Evolutionary conservation across 2,329 filamentous ascomycete species (phyloP), one percentile per base, ranked within the genome.

Genomic region (Chaetoscypha palmicola): DNA sequence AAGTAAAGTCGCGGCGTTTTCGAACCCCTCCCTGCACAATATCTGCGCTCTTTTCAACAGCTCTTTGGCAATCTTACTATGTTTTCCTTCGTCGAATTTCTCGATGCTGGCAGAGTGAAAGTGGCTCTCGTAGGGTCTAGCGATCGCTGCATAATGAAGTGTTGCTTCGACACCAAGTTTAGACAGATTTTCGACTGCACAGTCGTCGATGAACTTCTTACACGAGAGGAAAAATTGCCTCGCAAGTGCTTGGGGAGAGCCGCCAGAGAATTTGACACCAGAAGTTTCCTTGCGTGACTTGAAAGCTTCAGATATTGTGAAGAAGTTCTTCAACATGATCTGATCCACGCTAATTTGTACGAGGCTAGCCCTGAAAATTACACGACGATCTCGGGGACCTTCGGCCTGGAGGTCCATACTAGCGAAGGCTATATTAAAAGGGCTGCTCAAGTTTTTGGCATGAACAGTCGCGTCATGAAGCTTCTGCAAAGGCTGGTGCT

Each of bases 401-500:
- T 47, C 26, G 42, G 55, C 38, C 22, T 47, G 43, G 34, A 47
- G 20, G 20, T 56, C 41, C 2, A 38, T 4, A 17, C 3, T 26
- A 12, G 51, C 12, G 21, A 64, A 30, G 1, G 32, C 51, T 21
- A 65, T 40, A 21, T 38, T 42, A n/a, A n/a, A n/a, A n/a, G n/a
- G 22, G 47, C 45, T 24, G 62, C 28, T 3, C 35, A 26, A 40
- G 48, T 32, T 50, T 5, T 54, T 50, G 33, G 48, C 34, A n/a
- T 60, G 49, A 5, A 63, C 21, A 1, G 52, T 63, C 10, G 66
- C 65, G 34, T 67, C 59, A 22, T 66, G 58, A 11, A 69, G 63
- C 39, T 64, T 68, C 36, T 62, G 58, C 1, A 56, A 56, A 2
- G 65, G 65, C 33, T 68, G 61, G 37, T 68, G 56, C 32, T 59